Conservation (phyloP, 176 grass and related monocot species). For the Bothriochloa decipiens region DNA sequence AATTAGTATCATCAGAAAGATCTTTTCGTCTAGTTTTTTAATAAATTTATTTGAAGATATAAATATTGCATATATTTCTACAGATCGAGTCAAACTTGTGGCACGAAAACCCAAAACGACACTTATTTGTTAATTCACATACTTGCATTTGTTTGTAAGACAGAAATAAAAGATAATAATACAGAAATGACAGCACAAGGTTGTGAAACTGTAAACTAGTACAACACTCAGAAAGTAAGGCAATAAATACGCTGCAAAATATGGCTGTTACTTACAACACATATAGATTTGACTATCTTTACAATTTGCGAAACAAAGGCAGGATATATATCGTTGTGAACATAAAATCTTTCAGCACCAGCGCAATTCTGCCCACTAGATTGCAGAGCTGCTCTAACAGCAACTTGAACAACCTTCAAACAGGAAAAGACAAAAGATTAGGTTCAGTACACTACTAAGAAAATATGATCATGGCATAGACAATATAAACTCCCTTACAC, state of each 20-base stretch:
- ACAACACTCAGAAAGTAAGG: slow-evolving; percentile 21
- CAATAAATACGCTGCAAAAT: slow-evolving; percentile 29
- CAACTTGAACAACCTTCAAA: slow-evolving; percentile 95
- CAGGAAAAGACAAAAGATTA: slow-evolving; percentile 28
- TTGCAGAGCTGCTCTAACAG: slow-evolving; percentile 88
- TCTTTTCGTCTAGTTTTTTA: too few relatives aligned
- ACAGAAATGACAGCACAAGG: slow-evolving; percentile 20
- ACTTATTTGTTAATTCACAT: neutral
- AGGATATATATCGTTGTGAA: slow-evolving; percentile 83
- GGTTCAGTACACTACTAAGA: slow-evolving; percentile 20
- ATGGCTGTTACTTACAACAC: slow-evolving; percentile 77
- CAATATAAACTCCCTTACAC: slow-evolving; percentile 62
- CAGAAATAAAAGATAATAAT: slow-evolving; percentile 3
- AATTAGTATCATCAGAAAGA: too few relatives aligned
- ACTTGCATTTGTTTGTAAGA: neutral
- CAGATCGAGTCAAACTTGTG: too few relatives aligned
- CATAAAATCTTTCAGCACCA: slow-evolving; percentile 99
- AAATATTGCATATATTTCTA: too few relatives aligned
- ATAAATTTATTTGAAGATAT: too few relatives aligned
- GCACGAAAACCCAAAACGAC: too few relatives aligned
- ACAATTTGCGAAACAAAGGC: slow-evolving; percentile 79
- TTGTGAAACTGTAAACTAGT: neutral
- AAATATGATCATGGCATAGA: slow-evolving; percentile 12
- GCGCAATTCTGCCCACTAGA: slow-evolving; percentile 98
- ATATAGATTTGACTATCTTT: slow-evolving; percentile 90